phyloP scores from a whole-genome alignment of 208 protist species.

The Trypanosoma congolense region DNA sequence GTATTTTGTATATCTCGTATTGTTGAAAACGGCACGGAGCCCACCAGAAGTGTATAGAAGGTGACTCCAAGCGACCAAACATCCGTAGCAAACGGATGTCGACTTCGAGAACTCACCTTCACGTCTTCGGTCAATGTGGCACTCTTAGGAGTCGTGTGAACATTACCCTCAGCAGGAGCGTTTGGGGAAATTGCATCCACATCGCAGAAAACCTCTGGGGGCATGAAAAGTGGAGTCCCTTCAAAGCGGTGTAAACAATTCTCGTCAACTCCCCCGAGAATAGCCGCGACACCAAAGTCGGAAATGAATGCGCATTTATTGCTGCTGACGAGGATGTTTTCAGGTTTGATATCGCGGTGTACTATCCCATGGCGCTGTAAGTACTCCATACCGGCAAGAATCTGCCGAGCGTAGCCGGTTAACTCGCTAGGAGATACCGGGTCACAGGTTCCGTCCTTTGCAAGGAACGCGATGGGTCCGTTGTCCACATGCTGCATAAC shows the following conservation, averaged over 20 bases:
- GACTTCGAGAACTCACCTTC: not conserved
- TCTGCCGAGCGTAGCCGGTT: constrained; percentile 14
- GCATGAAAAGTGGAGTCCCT: constrained; percentile 48
- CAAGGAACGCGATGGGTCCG: constrained; percentile 41
- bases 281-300: constrained; percentile 22
- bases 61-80: constrained; percentile 25
- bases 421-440: constrained; percentile 33
- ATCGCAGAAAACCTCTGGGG: constrained; percentile 28
- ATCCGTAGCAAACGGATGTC: constrained; percentile 11
- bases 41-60: constrained; percentile 15
- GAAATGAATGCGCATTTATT: constrained; percentile 15
- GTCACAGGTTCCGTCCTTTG: constrained; percentile 21
- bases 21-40: constrained; percentile 10
- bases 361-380: constrained; percentile 27
- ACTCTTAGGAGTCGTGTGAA: not conserved
- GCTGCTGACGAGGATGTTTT: constrained; percentile 47
- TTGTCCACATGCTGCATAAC: constrained; percentile 89
- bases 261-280: constrained; percentile 22
- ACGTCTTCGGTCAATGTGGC: not conserved
- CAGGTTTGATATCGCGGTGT: constrained; percentile 64
- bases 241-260: constrained; percentile 24
- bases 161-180: not conserved
- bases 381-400: constrained; percentile 23
- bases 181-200: not conserved
- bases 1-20: constrained; percentile 7